These are phyloP conservation scores for Batkoa obscura DNA, from an alignment of 371 early-diverging fungal genomes.

Conservation along the genomic window DNA sequence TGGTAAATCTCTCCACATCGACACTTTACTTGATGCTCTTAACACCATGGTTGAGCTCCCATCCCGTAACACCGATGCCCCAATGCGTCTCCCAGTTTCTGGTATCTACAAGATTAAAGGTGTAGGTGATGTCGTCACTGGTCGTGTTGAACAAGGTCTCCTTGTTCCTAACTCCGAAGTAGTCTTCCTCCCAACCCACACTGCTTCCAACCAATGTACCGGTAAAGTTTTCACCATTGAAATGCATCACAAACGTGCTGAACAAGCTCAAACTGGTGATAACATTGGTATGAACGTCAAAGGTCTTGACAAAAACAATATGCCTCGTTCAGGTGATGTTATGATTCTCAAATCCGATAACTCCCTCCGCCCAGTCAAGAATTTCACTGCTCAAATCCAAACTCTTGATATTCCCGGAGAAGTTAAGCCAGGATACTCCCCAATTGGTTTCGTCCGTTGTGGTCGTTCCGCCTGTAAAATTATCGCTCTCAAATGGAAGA, in stretches of 20 bases:
- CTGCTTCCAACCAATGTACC: constrained; percentile 15
- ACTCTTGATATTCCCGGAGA: constrained; percentile 94
- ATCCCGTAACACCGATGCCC: constrained; percentile 3
- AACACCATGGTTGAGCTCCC: constrained; percentile 2
- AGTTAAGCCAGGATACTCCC: constrained; percentile 75
- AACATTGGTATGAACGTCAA: constrained; percentile 97
- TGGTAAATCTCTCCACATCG: background rate
- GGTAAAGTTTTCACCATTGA: constrained; percentile 96
- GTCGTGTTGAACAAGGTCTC: constrained; percentile 3
- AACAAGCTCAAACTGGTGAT: constrained; percentile 90
- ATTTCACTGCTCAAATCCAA: constrained; percentile 89
- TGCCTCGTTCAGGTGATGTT: constrained; percentile 85
- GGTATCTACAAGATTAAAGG: constrained; percentile 7
- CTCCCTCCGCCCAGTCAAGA: constrained; percentile 94
- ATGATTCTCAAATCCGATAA: constrained; percentile 56
- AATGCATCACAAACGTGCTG: constrained; percentile 93
- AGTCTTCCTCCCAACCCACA: constrained; percentile 1
- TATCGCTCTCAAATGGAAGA: constrained; percentile 4
- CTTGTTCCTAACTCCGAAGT: constrained; percentile 4
- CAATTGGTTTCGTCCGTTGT: constrained; percentile 25
- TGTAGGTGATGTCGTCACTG: constrained; percentile 5
- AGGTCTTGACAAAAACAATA: constrained; percentile 91
- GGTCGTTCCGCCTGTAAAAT: constrained; percentile 5
- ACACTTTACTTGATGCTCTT: background rate
- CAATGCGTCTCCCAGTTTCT: constrained; percentile 5